phyloP scores from a whole-genome alignment of 1,139 yeast species.

The Blastobotrys arbuscula region DNA sequence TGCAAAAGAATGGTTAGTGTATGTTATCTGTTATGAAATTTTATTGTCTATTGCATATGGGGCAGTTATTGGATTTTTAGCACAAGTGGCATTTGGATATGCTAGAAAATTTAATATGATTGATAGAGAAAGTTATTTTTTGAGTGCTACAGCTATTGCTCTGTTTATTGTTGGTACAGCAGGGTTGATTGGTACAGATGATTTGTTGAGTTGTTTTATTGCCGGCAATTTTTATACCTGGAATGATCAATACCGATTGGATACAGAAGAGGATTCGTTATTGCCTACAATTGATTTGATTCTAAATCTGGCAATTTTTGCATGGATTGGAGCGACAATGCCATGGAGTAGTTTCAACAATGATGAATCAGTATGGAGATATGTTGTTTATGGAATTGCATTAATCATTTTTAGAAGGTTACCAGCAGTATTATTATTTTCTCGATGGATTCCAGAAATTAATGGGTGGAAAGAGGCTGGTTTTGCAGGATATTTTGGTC shows the following conservation, averaged over 20 bases:
- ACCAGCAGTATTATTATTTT: conserved; percentile 34
- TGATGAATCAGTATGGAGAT: conserved; percentile 32
- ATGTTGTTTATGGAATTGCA: conserved; percentile 30
- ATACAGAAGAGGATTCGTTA: conserved; percentile 30
- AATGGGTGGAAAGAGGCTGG: conserved; percentile 37
- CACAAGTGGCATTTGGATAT: conserved; percentile 27
- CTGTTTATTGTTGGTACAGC: conserved; percentile 53
- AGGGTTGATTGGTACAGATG: conserved; percentile 38
- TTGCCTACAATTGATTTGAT: conserved; percentile 33
- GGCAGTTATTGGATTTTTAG: conserved; percentile 31
- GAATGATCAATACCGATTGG: conserved; percentile 34
- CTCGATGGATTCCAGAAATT: conserved; percentile 36
- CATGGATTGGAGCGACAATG: conserved; percentile 36
- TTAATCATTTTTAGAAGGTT: conserved; percentile 34
- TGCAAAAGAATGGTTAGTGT: conserved; percentile 35
- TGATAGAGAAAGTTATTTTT: conserved; percentile 60
- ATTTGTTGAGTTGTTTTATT: conserved; percentile 36
- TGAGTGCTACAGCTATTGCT: conserved; percentile 64
- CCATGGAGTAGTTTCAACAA: conserved; percentile 33
- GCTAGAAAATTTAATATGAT: conserved; percentile 27
- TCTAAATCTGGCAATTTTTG: conserved; percentile 34
- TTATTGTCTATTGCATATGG: conserved; percentile 34
- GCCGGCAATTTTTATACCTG: conserved; percentile 33
- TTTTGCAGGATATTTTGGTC: conserved; percentile 43
- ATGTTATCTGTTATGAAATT: conserved; percentile 36